These are phyloP conservation scores for Paecilomyces formosus DNA, from an alignment of 2,329 filamentous ascomycete species.

Conservation along the genomic window DNA sequence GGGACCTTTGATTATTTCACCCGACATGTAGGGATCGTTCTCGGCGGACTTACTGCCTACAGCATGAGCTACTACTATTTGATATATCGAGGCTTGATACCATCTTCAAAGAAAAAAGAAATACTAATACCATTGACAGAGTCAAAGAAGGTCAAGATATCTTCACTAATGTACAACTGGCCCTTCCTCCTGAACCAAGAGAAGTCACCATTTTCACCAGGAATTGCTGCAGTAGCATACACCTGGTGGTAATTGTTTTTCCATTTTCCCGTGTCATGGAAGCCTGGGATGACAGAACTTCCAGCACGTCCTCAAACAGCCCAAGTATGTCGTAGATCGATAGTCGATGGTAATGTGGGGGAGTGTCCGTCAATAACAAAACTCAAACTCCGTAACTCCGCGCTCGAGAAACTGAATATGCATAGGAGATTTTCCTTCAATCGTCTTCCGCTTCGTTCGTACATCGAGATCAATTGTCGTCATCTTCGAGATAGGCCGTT, in stretches of 20 bases:
- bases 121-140: not conserved
- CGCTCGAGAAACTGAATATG: constrained; percentile 5
- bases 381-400: constrained; percentile 6
- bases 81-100: not conserved
- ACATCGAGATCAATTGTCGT: constrained; percentile 16
- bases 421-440: not conserved
- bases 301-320: not conserved
- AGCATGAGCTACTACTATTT: not conserved
- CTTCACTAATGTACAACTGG: not conserved
- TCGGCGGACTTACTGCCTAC: no score
- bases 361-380: not conserved
- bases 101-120: not conserved
- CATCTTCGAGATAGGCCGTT: constrained; percentile 17
- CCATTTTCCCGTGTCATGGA: not conserved
- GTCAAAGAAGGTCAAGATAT: not conserved
- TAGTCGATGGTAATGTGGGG: not conserved
- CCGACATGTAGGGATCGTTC: no score
- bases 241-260: not conserved
- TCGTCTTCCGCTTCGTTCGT: not conserved
- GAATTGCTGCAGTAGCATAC: not conserved
- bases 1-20: no score
- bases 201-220: not conserved
- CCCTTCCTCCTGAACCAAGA: not conserved
- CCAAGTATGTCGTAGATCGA: not conserved
- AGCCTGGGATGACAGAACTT: not conserved